Evolutionary conservation across 2,329 filamentous ascomycete species (phyloP).

Genomic region (Calonectria multiphialidica): DNA sequence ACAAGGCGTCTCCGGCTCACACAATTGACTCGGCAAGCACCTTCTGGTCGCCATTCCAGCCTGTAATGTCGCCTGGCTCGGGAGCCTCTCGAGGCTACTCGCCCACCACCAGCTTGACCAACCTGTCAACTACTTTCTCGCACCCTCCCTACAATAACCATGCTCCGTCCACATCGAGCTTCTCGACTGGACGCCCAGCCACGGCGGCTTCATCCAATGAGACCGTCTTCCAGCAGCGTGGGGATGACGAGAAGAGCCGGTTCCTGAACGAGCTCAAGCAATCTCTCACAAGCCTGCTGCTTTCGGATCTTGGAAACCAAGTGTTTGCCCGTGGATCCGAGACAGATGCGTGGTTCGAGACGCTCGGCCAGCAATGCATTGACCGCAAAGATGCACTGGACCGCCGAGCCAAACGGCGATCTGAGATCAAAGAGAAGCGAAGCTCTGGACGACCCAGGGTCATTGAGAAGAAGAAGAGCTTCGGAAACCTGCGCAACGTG

Average conservation of each 20-base stretch:
- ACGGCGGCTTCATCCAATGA: slow-evolving; percentile 77
- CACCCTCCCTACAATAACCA: slow-evolving; percentile 55
- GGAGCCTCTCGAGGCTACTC: slow-evolving; percentile 68
- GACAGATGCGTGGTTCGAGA: slow-evolving; percentile 89
- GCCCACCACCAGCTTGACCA: slow-evolving; percentile 71
- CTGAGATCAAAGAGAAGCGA: slow-evolving; percentile 44
- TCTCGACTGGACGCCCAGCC: slow-evolving; percentile 68
- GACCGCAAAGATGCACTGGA: slow-evolving; percentile 70
- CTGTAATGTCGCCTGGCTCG: slow-evolving; percentile 73
- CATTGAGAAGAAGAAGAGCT: slow-evolving; percentile 77
- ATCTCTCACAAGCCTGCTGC: slow-evolving; percentile 82
- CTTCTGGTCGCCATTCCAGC: slow-evolving; percentile 91
- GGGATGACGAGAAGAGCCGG: slow-evolving; percentile 77
- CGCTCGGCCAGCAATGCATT: slow-evolving; percentile 74
- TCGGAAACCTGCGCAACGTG: slow-evolving; percentile 70
- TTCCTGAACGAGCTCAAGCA: slow-evolving; percentile 85
- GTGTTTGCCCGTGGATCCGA: slow-evolving; percentile 92
- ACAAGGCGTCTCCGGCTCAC: slow-evolving; percentile 74
- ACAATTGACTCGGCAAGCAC: slow-evolving; percentile 82
- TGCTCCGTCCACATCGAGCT: slow-evolving; percentile 59
- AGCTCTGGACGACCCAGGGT: slow-evolving; percentile 62
- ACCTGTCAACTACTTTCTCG: slow-evolving; percentile 64
- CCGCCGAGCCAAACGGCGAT: slow-evolving; percentile 56
- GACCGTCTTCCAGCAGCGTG: slow-evolving; percentile 71
- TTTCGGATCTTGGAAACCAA: slow-evolving; percentile 90